Evolutionary conservation across 495 filamentous ascomycete species (phyloP), one percentile per base, ranked within the genome.

Genomic region (Aspergillus ostianus): DNA sequence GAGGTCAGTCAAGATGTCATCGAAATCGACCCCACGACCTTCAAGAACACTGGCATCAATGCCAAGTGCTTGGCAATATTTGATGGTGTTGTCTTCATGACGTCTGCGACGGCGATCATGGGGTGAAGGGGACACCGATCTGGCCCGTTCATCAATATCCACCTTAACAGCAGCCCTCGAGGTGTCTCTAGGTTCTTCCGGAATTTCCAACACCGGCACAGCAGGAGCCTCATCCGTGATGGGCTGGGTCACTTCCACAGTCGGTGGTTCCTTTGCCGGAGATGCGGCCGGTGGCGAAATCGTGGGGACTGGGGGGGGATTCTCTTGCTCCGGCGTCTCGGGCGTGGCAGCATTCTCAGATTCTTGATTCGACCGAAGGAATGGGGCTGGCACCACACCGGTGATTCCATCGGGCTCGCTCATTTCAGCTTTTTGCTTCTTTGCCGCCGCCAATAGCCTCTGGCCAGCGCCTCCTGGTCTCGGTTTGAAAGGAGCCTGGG

Each of bases 401-500:
- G 87, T 94, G 57, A 97, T 93, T 6, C 92, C 92, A 78, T 97
- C 92, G 7, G 90, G 87, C 30, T 87, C 91, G 21, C 84, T 80
- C 19, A 66, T 71, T 17, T 70, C 69, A 6, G 66, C 75, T 62
- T 90, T 84, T 59, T 78, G 80, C 55, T 84, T 78, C 32, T 83
- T 81, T 18, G 74, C 74, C 9, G 74, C 73, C 50, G 77, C 76
- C 32, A 85, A 73, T 27, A 92, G 72, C 55, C 87, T 86, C 56
- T 93, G 90, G 36, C 84, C 90, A 36, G 90, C 91, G 55, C 90
- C 92, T 30, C 91, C 91, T 17, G 87, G 84, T 44, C 92, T 83
- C 18, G 92, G 91, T 65, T 90, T 93, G 78, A 97, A 97, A 19
- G 87, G 87, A 61, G 80, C 82, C 57, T 90, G 87, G n/a, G 91